Evolutionary conservation across 1,284 basidiomycete species (phyloP), one percentile per base, ranked within the genome.

Genomic region (Termitomyces sp.): DNA sequence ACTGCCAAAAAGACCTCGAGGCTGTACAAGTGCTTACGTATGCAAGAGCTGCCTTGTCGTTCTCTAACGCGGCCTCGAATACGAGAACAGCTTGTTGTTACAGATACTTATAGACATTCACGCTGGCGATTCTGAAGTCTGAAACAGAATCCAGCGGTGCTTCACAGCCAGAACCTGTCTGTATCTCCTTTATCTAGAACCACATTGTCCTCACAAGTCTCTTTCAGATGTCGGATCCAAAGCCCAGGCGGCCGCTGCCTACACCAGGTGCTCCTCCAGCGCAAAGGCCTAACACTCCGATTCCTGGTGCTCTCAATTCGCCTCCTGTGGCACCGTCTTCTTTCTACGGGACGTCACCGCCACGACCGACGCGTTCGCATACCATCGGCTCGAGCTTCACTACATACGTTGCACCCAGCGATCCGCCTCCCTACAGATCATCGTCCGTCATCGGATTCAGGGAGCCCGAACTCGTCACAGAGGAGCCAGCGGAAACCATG

Each of bases 401-500:
- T 3, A 64, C 68, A 2, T 75, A 74, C 60, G 57, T 68, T 7
- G 52, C 70, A 15, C 66, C 69, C 24, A 65, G 67, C 21, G 57
- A 65, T 19, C 71, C 74, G 24, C 70, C 71, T 26, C 61, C 70
- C 1, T 67, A 70, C 50, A 54, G 58, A 19, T 61, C 64, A 24
- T 54, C 64, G 2, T 57, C 65, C 46, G 62, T 59, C 30, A 59
- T 64, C 28, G 70, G 65, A 19, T 78, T 67, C 64, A 71, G 74
- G 40, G 74, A 78, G 59, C 74, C 77, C 6, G 76, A 79, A 58
- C 64, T 75, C n/a, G 66, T 77, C 8, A 52, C 59, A 5, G 72
- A 74, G 36, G 71, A 72, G 36, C 48, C 62, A n/a, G 61, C 61
- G 26, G 66, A 67, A 15, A 19, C 44, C 19, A 3, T 46, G 15